phyloP scores from a whole-genome alignment of 805 yeast species.

The Candida sphagnicola region DNA sequence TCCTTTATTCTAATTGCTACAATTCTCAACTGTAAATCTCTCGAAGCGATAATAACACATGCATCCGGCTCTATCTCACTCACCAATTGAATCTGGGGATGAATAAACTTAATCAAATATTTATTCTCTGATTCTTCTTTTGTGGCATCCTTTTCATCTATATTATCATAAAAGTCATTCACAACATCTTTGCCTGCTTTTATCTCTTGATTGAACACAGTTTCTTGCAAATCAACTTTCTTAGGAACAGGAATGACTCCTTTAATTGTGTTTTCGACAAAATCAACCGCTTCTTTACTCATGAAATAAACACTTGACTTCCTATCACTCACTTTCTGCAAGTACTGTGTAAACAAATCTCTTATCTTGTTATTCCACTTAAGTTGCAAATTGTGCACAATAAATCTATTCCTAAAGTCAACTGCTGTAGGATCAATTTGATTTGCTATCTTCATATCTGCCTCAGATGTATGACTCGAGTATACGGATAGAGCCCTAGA shows the following conservation, averaged over 20 bases:
- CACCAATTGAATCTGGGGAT: conserved; percentile 77
- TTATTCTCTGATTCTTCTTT: conserved; percentile 48
- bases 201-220: conserved; percentile 12
- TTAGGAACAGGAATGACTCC: conserved; percentile 12
- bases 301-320: conserved; percentile 41
- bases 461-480: conserved; percentile 24
- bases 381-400: conserved; percentile 66
- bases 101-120: conserved; percentile 61
- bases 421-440: conserved; percentile 19
- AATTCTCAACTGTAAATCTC: conserved; percentile 56
- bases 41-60: conserved; percentile 50
- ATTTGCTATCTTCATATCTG: conserved; percentile 21
- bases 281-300: conserved; percentile 47
- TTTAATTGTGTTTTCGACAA: conserved; percentile 40
- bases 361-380: conserved; percentile 76
- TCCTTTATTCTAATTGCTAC: conserved; percentile 42
- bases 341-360: conserved; percentile 57
- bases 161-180: conserved; percentile 48
- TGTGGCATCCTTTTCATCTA: conserved; percentile 32
- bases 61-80: conserved; percentile 44
- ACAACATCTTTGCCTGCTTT: conserved; percentile 31
- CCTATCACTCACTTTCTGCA: conserved; percentile 41
- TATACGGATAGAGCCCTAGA: conserved; percentile 22
- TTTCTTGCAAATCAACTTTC: conserved; percentile 16
- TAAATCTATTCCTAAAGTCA: conserved; percentile 63